Percentiles rank a stretch among this genome's conserved stretches.
Evolutionary conservation across 768 basidiomycete species (phyloP).

Genomic region (Auricularia heimuer): DNA sequence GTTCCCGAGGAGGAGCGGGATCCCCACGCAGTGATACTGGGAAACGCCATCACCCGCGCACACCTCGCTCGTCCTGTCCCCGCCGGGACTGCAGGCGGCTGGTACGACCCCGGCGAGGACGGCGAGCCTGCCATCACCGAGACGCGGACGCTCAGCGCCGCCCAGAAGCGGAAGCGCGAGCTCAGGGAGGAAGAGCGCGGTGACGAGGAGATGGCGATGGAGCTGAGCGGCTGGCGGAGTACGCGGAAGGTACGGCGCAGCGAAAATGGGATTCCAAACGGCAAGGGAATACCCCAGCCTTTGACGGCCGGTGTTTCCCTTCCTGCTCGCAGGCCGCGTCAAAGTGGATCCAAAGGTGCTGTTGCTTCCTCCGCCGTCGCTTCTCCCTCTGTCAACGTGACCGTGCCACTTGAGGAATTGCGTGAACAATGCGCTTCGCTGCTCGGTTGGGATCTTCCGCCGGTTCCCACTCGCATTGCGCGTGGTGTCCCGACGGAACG

Average conservation of each 20-base stretch:
- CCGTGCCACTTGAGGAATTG: background rate
- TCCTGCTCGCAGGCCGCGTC: too few relatives aligned
- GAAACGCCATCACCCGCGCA: background rate
- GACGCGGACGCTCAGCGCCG: background rate
- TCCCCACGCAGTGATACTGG: background rate
- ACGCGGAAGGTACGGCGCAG: background rate
- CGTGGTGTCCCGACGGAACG: background rate
- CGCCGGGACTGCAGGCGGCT: background rate
- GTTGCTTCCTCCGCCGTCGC: background rate
- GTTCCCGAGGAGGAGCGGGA: background rate
- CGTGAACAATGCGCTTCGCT: background rate
- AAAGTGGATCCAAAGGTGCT: background rate
- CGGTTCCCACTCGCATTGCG: background rate
- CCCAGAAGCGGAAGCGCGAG: background rate
- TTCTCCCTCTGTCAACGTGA: too few relatives aligned
- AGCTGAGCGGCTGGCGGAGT: background rate
- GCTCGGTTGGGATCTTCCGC: background rate
- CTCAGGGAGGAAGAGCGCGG: background rate
- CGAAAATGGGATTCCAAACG: background rate
- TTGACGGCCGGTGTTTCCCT: too few relatives aligned
- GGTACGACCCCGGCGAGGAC: background rate
- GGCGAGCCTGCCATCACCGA: background rate
- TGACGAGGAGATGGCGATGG: background rate
- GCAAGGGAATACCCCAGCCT: background rate
- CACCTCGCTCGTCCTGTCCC: background rate